Percentiles rank a stretch among this genome's conserved stretches.
These are phyloP conservation scores for Crassisporium funariophilum DNA, from an alignment of 768 basidiomycete genomes.

Conservation along the genomic window DNA sequence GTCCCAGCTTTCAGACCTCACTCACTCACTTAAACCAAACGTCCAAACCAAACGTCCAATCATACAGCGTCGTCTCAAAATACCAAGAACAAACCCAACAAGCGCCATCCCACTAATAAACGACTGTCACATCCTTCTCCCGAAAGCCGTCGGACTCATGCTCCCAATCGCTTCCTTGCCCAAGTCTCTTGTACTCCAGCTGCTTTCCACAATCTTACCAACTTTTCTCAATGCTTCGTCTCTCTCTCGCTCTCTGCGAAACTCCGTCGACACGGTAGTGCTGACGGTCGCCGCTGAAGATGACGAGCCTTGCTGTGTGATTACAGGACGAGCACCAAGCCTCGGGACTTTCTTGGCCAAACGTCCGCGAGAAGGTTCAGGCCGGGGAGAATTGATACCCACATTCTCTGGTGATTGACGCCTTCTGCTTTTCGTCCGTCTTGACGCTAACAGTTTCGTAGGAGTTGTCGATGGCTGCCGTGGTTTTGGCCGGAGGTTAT, in stretches of 20 bases:
- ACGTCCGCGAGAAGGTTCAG: conserved; percentile 3
- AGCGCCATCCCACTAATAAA: too few relatives aligned
- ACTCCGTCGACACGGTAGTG: too few relatives aligned
- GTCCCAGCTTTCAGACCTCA: too few relatives aligned
- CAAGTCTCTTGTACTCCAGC: conserved; percentile 33
- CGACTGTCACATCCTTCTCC: conserved; percentile 8
- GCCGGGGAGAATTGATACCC: not conserved
- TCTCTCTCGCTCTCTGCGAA: conserved; percentile 7
- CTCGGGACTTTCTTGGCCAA: not conserved
- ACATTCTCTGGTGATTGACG: not conserved
- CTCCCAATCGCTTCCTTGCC: conserved; percentile 15
- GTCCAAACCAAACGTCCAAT: too few relatives aligned
- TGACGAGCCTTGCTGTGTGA: conserved; percentile 4
- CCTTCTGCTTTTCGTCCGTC: conserved; percentile 3
- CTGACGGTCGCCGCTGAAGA: conserved; percentile 7
- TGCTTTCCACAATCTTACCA: conserved; percentile 36
- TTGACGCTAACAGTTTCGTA: not conserved
- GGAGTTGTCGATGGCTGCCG: conserved; percentile 1
- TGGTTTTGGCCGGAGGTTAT: not conserved
- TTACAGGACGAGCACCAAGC: conserved; percentile 2
- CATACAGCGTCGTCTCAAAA: too few relatives aligned
- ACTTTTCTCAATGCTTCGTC: conserved; percentile 33
- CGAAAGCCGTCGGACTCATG: conserved; percentile 27
- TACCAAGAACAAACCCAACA: too few relatives aligned
- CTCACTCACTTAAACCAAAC: too few relatives aligned